phyloP scores from a whole-genome alignment of 73 alveolate genomes.

The Tetrahymena malaccensis region DNA sequence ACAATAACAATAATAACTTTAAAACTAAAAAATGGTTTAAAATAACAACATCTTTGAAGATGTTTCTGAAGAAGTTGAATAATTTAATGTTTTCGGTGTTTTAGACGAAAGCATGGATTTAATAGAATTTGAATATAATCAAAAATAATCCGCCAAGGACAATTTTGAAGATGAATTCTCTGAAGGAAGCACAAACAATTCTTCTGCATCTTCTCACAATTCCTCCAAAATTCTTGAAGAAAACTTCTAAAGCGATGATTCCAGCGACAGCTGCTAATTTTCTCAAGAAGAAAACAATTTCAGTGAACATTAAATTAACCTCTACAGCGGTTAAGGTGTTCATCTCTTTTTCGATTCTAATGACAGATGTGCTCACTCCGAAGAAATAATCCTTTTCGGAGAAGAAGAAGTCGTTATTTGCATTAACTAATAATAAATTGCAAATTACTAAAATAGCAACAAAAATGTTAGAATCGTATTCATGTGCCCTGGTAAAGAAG shows the following conservation, averaged over 20 bases:
- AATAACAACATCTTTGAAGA: not conserved
- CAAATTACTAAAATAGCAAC: not conserved
- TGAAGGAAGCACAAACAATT: not conserved
- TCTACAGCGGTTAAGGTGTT: not conserved
- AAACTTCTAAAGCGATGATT: not conserved
- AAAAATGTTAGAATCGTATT: not conserved
- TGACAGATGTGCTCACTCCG: not conserved
- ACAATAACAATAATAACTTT: not conserved
- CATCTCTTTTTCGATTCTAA: not conserved
- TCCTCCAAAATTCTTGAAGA: not conserved
- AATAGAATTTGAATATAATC: not conserved
- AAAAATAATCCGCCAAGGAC: not conserved
- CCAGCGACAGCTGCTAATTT: not conserved
- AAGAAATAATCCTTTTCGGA: not conserved
- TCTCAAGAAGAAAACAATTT: not conserved
- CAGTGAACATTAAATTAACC: not conserved
- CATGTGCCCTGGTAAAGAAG: not conserved
- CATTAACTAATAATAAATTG: not conserved
- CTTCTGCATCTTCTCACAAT: not conserved
- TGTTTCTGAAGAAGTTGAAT: not conserved
- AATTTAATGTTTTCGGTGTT: not conserved
- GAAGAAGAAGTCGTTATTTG: not conserved
- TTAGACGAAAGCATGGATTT: not conserved
- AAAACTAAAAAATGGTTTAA: not conserved
- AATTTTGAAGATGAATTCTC: not conserved